Base-by-base conservation (phyloP, 2,329 filamentous ascomycete genomes). In the Nothomitra cinnamomea region DNA sequence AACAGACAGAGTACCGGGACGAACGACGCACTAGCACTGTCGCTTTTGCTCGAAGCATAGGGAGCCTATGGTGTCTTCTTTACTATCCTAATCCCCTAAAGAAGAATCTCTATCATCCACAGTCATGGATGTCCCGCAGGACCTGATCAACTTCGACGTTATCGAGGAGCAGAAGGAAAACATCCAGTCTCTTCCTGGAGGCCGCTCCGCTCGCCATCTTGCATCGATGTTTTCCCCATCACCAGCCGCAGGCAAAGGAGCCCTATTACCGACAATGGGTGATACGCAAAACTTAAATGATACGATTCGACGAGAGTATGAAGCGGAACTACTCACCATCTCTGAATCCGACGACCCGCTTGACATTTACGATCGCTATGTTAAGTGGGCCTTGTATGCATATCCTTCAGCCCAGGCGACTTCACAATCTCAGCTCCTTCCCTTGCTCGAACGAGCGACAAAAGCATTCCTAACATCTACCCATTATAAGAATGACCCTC, bases 81-180 rank as follows among this genome's bases (percentile, higher is more conserved):
- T 32, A 32, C 28, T 4, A 32, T 32, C 4, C 28, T 32, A 32
- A 32, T 32, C 28, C 28, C 28, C 4, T 10, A 32, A 32, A 32
- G 4, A 32, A 4, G 10, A 5, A 32, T 32, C 10, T 32, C 10
- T 4, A 32, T 10, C 45, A 22, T 25, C 24, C n/a, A 7, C 25
- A 19, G 40, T 40, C 59, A 70, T 62, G 61, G 79, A 80, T 70
- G 70, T 61, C 59, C 64, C 67, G 41, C 68, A 66, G 56, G 77
- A 82, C 60, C 67, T 79, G 40, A 79, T 83, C 64, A 71, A 80
- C 70, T 96, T 98, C 71, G 85, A 94, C 62, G 78, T 95, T 58
- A 95, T 98, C 69, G 92, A 98, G 70, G 80, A 79, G 48, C 89
- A 95, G 62, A 98, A 98, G 70, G 92, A 98, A 71, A 98, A 98